phyloP scores from a whole-genome alignment of 345 rosid species.

The Cochlearia excelsa region DNA sequence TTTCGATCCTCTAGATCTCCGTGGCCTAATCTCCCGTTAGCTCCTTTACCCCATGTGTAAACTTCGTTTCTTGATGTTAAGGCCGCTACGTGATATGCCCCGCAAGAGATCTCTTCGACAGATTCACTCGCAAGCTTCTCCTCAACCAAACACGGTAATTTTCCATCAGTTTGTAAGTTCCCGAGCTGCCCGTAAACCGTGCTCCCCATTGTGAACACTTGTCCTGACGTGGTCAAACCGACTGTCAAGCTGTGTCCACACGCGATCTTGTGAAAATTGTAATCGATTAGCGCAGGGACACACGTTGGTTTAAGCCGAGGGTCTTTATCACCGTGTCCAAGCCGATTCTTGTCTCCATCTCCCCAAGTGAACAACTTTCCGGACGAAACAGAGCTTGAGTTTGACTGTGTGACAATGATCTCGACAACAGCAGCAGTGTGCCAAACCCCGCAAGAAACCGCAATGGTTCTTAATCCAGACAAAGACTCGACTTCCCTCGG shows the following conservation, averaged over 20 bases:
- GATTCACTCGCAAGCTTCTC: conserved; percentile 68
- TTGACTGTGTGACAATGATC: conserved; percentile 82
- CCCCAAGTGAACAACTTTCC: conserved; percentile 98
- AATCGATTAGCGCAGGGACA: conserved; percentile 82
- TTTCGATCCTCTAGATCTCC: conserved; percentile 94
- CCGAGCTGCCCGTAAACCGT: conserved; percentile 95
- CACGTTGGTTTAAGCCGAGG: conserved; percentile 90
- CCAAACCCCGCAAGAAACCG: conserved; percentile 97
- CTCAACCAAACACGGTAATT: conserved; percentile 69
- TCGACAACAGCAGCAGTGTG: conserved; percentile 98
- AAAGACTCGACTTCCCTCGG: conserved; percentile 94
- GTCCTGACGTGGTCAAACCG: conserved; percentile 81
- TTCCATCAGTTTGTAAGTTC: conserved; percentile 73
- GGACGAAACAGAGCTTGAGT: conserved; percentile 59
- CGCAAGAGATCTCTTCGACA: conserved; percentile 87
- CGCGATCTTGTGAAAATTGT: conserved; percentile 77
- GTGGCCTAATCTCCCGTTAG: conserved; percentile 95
- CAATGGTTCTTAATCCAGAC: conserved; percentile 73
- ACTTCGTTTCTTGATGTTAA: conserved; percentile 80
- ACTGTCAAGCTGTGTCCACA: conserved; percentile 96
- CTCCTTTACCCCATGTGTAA: conserved; percentile 98
- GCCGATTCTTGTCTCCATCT: conserved; percentile 93
- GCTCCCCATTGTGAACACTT: conserved; percentile 93
- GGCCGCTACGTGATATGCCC: conserved; percentile 85
- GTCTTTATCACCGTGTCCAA: conserved; percentile 96